A percentile compares a stretch with the other conserved stretches of the same genome.
phyloP scores from a whole-genome alignment of 257 asterid genomes.

The Solanum okadae region DNA sequence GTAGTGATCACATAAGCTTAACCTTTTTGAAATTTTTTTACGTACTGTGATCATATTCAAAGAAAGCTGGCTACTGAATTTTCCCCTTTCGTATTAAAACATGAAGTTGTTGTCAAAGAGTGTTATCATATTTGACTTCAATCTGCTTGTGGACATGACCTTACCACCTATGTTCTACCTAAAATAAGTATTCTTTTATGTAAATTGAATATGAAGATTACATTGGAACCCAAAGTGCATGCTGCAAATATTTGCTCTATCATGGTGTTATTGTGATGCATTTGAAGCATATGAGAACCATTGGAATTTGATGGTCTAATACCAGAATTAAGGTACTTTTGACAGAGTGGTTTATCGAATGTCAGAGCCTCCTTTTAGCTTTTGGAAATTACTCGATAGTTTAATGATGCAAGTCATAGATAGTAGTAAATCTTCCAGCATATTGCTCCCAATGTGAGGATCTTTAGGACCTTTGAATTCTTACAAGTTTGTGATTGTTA shows the following conservation, averaged over 20 bases:
- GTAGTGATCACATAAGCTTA: not conserved
- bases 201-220: not conserved
- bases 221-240: not conserved
- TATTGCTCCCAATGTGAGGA: not conserved
- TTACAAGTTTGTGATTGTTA: not conserved
- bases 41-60: not conserved
- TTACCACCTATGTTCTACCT: not conserved
- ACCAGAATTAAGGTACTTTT: not conserved
- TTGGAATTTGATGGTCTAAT: not conserved
- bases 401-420: not conserved
- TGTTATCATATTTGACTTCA: not conserved
- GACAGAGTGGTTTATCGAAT: not conserved
- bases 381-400: not conserved
- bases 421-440: not conserved
- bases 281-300: not conserved
- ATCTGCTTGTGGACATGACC: not conserved
- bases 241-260: not conserved
- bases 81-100: not conserved
- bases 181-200: not conserved
- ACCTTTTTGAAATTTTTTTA: not conserved
- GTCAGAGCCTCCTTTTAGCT: not conserved
- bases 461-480: not conserved
- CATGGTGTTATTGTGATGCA: not conserved
- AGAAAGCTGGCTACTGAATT: not conserved
- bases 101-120: not conserved